phyloP scores from a whole-genome alignment of 192 early-diverging fungal genomes.

The Endogone sp. region DNA sequence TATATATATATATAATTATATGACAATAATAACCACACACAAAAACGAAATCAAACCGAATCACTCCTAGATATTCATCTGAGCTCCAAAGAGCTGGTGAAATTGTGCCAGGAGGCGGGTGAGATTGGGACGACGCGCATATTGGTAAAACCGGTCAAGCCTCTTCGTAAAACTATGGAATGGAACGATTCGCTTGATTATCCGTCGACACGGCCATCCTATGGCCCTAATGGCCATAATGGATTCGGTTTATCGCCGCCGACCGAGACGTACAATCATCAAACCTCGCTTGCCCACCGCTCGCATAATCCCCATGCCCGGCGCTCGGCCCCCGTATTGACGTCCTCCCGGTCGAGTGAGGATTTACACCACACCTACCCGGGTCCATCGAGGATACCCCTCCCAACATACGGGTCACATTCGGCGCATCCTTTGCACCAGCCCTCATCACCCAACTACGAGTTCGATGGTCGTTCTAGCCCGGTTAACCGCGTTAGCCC shows the following conservation, averaged over 20 bases:
- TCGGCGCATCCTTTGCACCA: no score
- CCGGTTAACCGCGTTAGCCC: no score
- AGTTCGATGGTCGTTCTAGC: no score
- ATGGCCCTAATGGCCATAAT: constrained; percentile 2
- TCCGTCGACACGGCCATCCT: background rate
- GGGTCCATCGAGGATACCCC: no score
- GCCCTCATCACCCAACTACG: no score
- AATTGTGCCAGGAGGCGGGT: constrained; percentile 26
- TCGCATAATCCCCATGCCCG: constrained; percentile 8
- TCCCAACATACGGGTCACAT: no score
- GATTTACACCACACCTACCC: no score
- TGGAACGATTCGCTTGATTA: background rate
- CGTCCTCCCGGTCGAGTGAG: no score
- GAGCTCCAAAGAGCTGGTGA: constrained; percentile 16
- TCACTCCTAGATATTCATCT: constrained; percentile 14
- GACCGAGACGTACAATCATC: background rate
- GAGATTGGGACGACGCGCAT: constrained; percentile 21
- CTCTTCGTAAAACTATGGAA: background rate
- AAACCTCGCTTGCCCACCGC: constrained; percentile 2
- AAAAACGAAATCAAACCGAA: no score
- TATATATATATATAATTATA: no score
- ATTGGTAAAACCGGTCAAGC: constrained; percentile 16
- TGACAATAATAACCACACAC: no score
- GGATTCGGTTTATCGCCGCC: background rate
- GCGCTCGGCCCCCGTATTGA: background rate